These are phyloP conservation scores for Abortiporus biennis DNA, from an alignment of 1,284 basidiomycete genomes.

Conservation along the genomic window DNA sequence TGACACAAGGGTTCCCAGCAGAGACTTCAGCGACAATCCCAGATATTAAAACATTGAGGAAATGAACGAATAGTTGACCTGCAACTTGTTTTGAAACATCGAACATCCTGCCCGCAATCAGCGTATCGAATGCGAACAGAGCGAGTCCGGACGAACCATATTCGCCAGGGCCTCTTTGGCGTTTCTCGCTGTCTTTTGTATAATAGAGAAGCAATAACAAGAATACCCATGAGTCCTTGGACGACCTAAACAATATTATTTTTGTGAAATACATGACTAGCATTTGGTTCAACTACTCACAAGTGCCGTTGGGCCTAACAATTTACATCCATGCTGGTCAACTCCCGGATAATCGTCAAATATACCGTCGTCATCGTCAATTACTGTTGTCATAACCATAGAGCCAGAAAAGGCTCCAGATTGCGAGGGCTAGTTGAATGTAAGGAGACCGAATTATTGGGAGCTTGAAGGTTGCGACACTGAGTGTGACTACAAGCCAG, in stretches of 20 bases:
- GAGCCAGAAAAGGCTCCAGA: too few relatives aligned
- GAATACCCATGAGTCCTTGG: constrained; percentile 80
- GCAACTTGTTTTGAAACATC: constrained; percentile 91
- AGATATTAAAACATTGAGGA: constrained; percentile 80
- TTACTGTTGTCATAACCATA: too few relatives aligned
- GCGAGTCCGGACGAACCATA: constrained; percentile 57
- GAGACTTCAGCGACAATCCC: constrained; percentile 61
- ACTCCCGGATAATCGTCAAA: constrained; percentile 13
- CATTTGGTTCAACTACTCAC: constrained; percentile 12
- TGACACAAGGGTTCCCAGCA: constrained; percentile 79
- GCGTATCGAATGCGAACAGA: neutral
- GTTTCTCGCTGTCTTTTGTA: constrained; percentile 86
- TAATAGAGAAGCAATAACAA: constrained; percentile 83
- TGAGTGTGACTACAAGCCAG: too few relatives aligned
- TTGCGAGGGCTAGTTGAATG: too few relatives aligned
- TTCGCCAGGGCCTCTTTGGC: constrained; percentile 84
- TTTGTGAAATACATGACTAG: constrained; percentile 12
- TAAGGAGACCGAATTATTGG: too few relatives aligned
- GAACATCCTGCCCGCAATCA: constrained; percentile 51
- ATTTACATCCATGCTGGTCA: constrained; percentile 21
- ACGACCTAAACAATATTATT: constrained; percentile 44
- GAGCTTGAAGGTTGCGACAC: too few relatives aligned
- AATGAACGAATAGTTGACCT: constrained; percentile 89
- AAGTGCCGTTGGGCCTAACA: constrained; percentile 27
- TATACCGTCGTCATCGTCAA: neutral